Percentiles rank a stretch among this genome's conserved stretches.
phyloP scores from a whole-genome alignment of 2,329 filamentous ascomycete species.

The Ascochyta clinopodiicola region DNA sequence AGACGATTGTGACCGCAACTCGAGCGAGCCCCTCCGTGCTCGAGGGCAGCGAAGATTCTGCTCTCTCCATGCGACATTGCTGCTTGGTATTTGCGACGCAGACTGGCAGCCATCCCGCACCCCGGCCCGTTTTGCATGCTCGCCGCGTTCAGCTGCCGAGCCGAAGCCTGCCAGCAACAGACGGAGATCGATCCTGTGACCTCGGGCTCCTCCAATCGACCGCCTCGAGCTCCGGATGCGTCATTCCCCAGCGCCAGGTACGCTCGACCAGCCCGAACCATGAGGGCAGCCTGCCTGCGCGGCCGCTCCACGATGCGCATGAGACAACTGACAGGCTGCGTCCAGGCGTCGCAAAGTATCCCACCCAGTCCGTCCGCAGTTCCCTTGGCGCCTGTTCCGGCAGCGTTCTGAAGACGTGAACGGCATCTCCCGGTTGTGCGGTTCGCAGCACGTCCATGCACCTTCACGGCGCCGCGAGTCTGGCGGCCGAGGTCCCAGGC shows the following conservation, averaged over 20 bases:
- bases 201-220: slow-evolving; percentile 25
- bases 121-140: not conserved
- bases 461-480: slow-evolving; percentile 36
- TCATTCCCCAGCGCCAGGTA: slow-evolving; percentile 37
- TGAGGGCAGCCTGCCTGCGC: slow-evolving; percentile 37
- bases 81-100: not conserved
- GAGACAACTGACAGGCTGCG: slow-evolving; percentile 26
- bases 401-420: slow-evolving; percentile 19
- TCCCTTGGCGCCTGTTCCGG: slow-evolving; percentile 13
- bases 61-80: not conserved
- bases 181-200: slow-evolving; percentile 23
- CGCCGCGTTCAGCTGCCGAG: too few relatives aligned
- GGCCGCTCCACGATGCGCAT: slow-evolving; percentile 57
- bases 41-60: slow-evolving; percentile 10
- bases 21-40: slow-evolving; percentile 14
- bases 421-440: slow-evolving; percentile 25
- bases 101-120: not conserved
- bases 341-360: slow-evolving; percentile 15
- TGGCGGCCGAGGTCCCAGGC: slow-evolving; percentile 42
- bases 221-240: slow-evolving; percentile 37
- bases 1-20: slow-evolving; percentile 9
- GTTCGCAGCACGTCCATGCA: slow-evolving; percentile 35
- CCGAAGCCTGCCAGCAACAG: not conserved
- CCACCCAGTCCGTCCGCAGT: not conserved
- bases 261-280: slow-evolving; percentile 12